Base-by-base conservation (phyloP, 768 basidiomycete species). In the Trametes villosa region DNA sequence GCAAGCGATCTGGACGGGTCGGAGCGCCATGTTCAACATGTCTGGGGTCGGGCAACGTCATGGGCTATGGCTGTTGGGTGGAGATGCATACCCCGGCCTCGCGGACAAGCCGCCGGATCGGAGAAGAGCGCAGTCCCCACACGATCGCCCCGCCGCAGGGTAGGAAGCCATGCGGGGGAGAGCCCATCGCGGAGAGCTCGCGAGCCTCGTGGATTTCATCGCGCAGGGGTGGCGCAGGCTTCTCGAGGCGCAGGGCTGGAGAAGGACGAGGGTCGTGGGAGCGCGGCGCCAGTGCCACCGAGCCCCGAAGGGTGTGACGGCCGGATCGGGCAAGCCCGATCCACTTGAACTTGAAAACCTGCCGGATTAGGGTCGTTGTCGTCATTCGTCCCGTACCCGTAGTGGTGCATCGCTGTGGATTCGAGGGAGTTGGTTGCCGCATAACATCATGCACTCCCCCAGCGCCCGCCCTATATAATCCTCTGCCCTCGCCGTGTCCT, bases 351-450 rank as follows among this genome's bases (percentile, higher is more conserved):
- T 62, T 67, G 59, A 51, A 47, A 48, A 57, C 51, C 42, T 67
- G 56, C 66, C 66, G 34, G 30, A 57, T 64, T 50, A 56, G 65
- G 63, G 26, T 7, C 45, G 62, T 64, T 57, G 66, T 58, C 66
- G 66, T 64, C 66, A 64, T 61, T 33, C 22, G 31, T 41, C 38
- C 31, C 36, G 22, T 52, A 40, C 33, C 53, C 60, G 55, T 36
- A 26, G 61, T 62, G 61, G 61, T 57, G 61, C 56, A 33, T 53
- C 38, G 51, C 41, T 30, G 61, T 62, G 61, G 61, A 62, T 62
- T 57, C 61, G 61, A 57, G 49, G 61, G 55, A 57, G 61, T 57
- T 12, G 27, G 50, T 47, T 38, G 61, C 56, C 49, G 53, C 63
- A 63, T 60, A 62, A 58, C 61, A 67, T 65, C 63, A 65, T 61